phyloP scores from a whole-genome alignment of 2,329 filamentous ascomycete genomes.

The Ophiocordyceps camponoti-rufipedis region DNA sequence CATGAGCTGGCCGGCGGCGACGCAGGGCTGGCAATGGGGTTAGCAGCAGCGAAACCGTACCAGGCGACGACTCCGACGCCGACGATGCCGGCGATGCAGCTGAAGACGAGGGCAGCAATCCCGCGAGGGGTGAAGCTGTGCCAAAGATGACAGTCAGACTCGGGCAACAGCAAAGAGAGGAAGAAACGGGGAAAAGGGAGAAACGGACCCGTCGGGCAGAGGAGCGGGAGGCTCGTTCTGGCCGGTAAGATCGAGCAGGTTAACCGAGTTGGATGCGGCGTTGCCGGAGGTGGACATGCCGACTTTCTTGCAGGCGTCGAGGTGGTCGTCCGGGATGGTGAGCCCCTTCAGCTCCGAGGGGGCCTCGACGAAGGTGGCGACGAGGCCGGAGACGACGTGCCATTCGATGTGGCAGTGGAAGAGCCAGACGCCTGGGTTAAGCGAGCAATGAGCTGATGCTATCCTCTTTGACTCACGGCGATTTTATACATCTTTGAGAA shows the following conservation, averaged over 20 bases:
- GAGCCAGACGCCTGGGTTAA: conserved; percentile 35
- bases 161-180: too few species aligned
- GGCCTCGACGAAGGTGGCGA: conserved; percentile 45
- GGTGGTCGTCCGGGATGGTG: conserved; percentile 39
- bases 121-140: conserved; percentile 47
- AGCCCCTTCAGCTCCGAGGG: conserved; percentile 39
- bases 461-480: background rate
- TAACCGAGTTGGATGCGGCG: conserved; percentile 50
- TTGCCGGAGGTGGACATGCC: conserved; percentile 43
- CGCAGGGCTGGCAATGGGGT: background rate
- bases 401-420: conserved; percentile 75
- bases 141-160: background rate
- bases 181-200: background rate
- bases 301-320: conserved; percentile 35
- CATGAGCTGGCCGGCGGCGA: too few species aligned
- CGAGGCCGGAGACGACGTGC: conserved; percentile 51
- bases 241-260: conserved; percentile 45
- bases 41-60: conserved; percentile 28
- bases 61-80: conserved; percentile 49
- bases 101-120: conserved; percentile 59
- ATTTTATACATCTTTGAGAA: too few species aligned
- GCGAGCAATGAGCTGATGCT: background rate
- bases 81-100: conserved; percentile 46
- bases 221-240: conserved; percentile 34
- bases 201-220: conserved; percentile 40